Evolutionary conservation across 306 rosid genomes (phyloP).

Genomic region (Prunus salicina): DNA sequence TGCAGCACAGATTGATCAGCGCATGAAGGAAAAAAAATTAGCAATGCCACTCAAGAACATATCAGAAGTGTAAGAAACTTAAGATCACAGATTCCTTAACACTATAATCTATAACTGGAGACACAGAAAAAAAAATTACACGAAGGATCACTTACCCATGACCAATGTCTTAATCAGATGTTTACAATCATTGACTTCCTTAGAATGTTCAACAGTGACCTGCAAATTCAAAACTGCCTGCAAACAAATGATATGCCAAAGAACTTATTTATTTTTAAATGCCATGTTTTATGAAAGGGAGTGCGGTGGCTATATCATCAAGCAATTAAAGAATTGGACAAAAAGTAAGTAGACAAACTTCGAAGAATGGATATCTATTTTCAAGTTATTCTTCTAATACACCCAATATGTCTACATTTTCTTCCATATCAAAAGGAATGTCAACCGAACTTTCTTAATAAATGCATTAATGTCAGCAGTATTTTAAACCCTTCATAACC

Average conservation of each 20-base stretch:
- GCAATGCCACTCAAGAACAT: neutral
- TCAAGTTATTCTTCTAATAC: neutral
- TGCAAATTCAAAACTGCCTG: slow-evolving; percentile 97
- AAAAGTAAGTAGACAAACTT: neutral
- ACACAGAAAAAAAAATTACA: neutral
- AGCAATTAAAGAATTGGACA: neutral
- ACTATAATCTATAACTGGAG: neutral
- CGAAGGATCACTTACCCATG: slow-evolving; percentile 69
- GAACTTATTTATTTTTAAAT: neutral
- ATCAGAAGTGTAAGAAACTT: neutral
- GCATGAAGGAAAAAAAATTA: neutral
- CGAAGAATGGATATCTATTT: neutral
- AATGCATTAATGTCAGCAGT: neutral
- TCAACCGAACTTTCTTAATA: neutral
- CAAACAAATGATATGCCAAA: slow-evolving; percentile 34
- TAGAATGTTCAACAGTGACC: slow-evolving; percentile 84
- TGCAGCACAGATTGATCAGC: slow-evolving; percentile 4
- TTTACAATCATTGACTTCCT: slow-evolving; percentile 94
- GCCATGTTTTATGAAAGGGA: neutral
- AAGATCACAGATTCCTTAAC: neutral
- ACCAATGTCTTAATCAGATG: slow-evolving; percentile 93
- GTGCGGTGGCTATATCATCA: neutral
- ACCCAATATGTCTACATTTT: neutral
- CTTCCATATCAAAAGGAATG: neutral
- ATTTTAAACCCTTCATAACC: neutral